phyloP scores from a whole-genome alignment of 2,329 filamentous ascomycete species.

The Pseudogymnoascus destructans region DNA sequence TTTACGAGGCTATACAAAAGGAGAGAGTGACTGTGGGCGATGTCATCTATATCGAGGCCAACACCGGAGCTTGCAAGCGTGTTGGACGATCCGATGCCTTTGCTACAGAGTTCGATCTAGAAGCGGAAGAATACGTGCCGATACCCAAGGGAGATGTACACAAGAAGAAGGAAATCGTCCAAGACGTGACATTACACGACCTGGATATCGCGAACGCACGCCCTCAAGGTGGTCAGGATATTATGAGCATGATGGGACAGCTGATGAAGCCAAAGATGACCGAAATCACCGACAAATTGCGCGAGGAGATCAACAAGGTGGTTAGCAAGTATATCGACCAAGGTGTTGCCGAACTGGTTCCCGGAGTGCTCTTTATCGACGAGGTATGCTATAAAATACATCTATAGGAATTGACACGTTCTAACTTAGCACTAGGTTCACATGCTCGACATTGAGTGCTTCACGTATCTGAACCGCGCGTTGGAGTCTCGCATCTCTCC shows the following conservation, averaged over 20 bases:
- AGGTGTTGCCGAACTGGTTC: slow-evolving; percentile 94
- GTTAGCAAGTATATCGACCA: slow-evolving; percentile 99
- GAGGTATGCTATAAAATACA: slow-evolving; percentile 47
- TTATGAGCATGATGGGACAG: slow-evolving; percentile 99
- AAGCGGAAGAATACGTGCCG: slow-evolving; percentile 97
- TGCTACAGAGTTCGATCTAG: slow-evolving; percentile 94
- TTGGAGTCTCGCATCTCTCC: slow-evolving; percentile 89
- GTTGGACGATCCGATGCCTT: slow-evolving; percentile 94
- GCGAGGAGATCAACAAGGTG: slow-evolving; percentile 95
- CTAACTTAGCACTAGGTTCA: slow-evolving; percentile 52
- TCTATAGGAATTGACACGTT: neutral
- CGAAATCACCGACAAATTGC: slow-evolving; percentile 95
- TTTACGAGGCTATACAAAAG: slow-evolving; percentile 98
- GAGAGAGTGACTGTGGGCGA: slow-evolving; percentile 92
- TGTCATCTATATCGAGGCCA: slow-evolving; percentile 98
- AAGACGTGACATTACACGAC: slow-evolving; percentile 95
- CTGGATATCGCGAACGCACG: slow-evolving; percentile 90
- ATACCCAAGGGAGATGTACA: slow-evolving; percentile 98
- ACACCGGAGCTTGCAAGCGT: slow-evolving; percentile 94
- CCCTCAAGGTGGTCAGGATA: slow-evolving; percentile 93
- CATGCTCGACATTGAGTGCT: slow-evolving; percentile 99
- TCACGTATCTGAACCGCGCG: slow-evolving; percentile 97
- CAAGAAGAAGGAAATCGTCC: slow-evolving; percentile 99
- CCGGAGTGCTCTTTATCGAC: slow-evolving; percentile 95
- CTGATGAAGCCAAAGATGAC: slow-evolving; percentile 99